Percentiles rank a stretch among this genome's conserved stretches.
These are phyloP conservation scores for Cercophora samala DNA, from an alignment of 495 filamentous ascomycete genomes.

Conservation along the genomic window DNA sequence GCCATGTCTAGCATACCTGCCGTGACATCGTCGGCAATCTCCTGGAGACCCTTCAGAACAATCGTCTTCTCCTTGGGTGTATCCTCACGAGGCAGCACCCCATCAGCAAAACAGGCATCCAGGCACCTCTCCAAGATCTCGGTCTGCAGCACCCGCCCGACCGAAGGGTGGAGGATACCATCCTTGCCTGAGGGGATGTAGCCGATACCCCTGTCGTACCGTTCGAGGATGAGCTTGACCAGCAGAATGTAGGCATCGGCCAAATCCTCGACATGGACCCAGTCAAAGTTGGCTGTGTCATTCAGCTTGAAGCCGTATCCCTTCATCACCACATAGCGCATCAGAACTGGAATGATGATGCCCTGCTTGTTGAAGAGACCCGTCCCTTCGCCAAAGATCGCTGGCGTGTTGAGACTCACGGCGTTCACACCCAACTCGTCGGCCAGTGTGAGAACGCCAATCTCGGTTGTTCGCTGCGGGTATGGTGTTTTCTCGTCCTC, in stretches of 20 bases:
- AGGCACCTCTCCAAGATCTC: constrained; percentile 12
- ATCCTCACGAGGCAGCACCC: constrained; percentile 10
- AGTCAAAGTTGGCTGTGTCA: constrained; percentile 13
- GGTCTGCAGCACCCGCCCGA: constrained; percentile 2
- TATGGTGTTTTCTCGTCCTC: constrained; percentile 2
- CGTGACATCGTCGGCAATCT: constrained; percentile 11
- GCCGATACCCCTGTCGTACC: constrained; percentile 2
- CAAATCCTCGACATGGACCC: constrained; percentile 13
- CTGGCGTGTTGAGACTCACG: constrained; percentile 4
- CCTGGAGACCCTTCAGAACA: not conserved
- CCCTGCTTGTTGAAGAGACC: constrained; percentile 16
- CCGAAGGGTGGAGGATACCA: constrained; percentile 1
- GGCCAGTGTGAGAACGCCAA: constrained; percentile 10
- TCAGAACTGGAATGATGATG: constrained; percentile 11
- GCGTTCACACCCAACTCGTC: constrained; percentile 10
- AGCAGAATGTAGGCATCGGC: constrained; percentile 11
- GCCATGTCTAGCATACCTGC: constrained; percentile 10
- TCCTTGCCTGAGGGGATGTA: constrained; percentile 6
- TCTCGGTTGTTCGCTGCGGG: constrained; percentile 10
- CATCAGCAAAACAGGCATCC: not conserved
- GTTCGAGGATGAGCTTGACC: constrained; percentile 1
- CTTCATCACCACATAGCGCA: constrained; percentile 56
- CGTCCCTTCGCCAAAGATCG: constrained; percentile 12
- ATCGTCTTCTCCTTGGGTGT: constrained; percentile 1
- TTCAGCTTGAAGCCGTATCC: constrained; percentile 64